phyloP scores from a whole-genome alignment of 345 rosid genomes.

The Eucalyptus regnans region DNA sequence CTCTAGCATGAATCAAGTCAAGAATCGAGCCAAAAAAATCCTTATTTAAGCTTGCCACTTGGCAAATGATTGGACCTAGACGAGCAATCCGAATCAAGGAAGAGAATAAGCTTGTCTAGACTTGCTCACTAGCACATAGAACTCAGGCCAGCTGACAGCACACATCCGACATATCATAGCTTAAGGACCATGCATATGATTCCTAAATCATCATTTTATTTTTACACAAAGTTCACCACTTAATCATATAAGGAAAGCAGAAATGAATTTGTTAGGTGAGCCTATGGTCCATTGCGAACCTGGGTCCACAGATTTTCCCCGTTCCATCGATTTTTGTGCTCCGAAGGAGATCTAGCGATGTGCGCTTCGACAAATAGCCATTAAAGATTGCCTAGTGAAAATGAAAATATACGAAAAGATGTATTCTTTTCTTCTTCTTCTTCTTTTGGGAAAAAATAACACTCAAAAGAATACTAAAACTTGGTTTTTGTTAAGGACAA shows the following conservation, averaged over 20 bases:
- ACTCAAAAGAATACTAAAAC: background rate
- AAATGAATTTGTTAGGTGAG: background rate
- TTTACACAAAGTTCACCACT: background rate
- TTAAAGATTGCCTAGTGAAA: background rate
- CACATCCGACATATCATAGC: background rate
- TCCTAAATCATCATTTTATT: background rate
- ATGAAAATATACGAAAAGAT: background rate
- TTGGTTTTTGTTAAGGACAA: background rate
- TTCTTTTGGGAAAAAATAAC: too few species aligned
- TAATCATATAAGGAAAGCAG: background rate
- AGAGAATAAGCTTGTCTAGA: background rate
- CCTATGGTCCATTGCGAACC: background rate
- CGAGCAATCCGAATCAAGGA: background rate
- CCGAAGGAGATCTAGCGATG: background rate
- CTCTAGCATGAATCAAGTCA: background rate
- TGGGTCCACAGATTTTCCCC: background rate
- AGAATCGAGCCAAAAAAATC: background rate
- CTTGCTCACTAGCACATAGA: background rate
- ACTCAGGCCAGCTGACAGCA: background rate
- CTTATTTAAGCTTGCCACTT: background rate
- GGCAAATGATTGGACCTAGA: background rate
- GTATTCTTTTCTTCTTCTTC: background rate
- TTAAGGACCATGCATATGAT: background rate
- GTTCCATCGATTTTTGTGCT: background rate
- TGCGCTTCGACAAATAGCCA: background rate